These are phyloP conservation scores for Colletotrichum chlorophyti DNA, from an alignment of 2,329 filamentous ascomycete species.

Conservation along the genomic window DNA sequence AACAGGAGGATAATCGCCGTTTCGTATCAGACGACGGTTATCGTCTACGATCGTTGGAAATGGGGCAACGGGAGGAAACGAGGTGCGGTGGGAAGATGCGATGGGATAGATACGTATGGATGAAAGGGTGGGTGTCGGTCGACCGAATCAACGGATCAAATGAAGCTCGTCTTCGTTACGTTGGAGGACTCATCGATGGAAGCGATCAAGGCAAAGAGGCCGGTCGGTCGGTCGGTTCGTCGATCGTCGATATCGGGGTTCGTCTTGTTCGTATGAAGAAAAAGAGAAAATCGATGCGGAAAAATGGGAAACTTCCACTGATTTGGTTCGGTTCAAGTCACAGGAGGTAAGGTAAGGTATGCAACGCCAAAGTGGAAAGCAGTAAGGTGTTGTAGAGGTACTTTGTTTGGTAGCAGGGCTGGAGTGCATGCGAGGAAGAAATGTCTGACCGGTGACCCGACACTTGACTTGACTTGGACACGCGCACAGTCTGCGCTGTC, in stretches of 20 bases:
- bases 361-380: slow-evolving; percentile 2
- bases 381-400: too few relatives aligned
- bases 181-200: slow-evolving; percentile 13
- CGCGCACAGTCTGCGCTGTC: too few relatives aligned
- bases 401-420: too few relatives aligned
- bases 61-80: neutral
- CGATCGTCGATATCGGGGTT: slow-evolving; percentile 14
- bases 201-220: too few relatives aligned
- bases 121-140: too few relatives aligned
- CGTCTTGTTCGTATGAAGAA: neutral
- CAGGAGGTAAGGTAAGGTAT: too few relatives aligned
- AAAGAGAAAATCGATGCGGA: neutral
- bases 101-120: too few relatives aligned
- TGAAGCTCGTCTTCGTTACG: too few relatives aligned
- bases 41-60: neutral
- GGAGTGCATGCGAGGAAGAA: slow-evolving; percentile 4
- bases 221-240: neutral
- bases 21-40: too few relatives aligned
- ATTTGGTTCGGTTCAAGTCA: neutral
- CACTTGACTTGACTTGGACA: slow-evolving; percentile 1
- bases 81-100: neutral
- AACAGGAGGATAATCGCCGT: too few relatives aligned
- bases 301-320: neutral
- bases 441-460: neutral
- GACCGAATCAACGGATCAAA: slow-evolving; percentile 24